These are phyloP conservation scores for Acarospora socialis DNA, from an alignment of 2,329 filamentous ascomycete genomes.

Conservation along the genomic window DNA sequence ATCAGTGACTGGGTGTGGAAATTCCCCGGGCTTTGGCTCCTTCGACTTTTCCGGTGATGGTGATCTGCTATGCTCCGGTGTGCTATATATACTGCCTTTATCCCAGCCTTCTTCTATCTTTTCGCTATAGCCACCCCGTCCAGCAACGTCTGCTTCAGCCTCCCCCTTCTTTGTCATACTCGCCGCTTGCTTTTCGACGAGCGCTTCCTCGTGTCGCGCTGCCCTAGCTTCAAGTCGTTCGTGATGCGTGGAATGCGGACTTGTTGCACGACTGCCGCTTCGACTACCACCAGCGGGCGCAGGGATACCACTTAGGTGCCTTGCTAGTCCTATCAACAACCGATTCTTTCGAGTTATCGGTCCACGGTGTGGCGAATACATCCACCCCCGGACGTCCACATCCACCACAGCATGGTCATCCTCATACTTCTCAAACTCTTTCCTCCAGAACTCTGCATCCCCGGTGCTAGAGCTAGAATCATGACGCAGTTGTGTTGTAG, in stretches of 20 bases:
- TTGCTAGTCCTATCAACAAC: constrained; percentile 70
- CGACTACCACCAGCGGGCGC: constrained; percentile 38
- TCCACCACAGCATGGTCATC: constrained; percentile 78
- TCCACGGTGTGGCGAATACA: constrained; percentile 73
- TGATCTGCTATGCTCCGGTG: constrained; percentile 16
- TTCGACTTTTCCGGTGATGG: constrained; percentile 13
- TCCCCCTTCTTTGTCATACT: constrained; percentile 60
- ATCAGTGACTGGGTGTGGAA: constrained; percentile 12
- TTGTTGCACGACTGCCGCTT: constrained; percentile 31
- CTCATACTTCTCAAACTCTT: constrained; percentile 66
- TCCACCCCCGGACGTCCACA: constrained; percentile 89
- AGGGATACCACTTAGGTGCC: constrained; percentile 76
- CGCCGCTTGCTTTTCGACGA: constrained; percentile 60
- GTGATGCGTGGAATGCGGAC: constrained; percentile 25
- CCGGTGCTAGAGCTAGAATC: constrained; percentile 33
- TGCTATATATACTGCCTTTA: constrained; percentile 24
- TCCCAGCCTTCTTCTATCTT: constrained; percentile 29
- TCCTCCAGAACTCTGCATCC: constrained; percentile 60
- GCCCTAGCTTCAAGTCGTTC: constrained; percentile 33
- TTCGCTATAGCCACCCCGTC: constrained; percentile 62
- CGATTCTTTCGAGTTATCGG: constrained; percentile 80
- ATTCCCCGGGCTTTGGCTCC: constrained; percentile 17
- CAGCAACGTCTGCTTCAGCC: constrained; percentile 55
- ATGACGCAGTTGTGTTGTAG: too few species aligned
- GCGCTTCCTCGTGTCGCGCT: constrained; percentile 44